Evolutionary conservation across 495 filamentous ascomycete genomes (phyloP).

Genomic region (Pyrenula massariospora): DNA sequence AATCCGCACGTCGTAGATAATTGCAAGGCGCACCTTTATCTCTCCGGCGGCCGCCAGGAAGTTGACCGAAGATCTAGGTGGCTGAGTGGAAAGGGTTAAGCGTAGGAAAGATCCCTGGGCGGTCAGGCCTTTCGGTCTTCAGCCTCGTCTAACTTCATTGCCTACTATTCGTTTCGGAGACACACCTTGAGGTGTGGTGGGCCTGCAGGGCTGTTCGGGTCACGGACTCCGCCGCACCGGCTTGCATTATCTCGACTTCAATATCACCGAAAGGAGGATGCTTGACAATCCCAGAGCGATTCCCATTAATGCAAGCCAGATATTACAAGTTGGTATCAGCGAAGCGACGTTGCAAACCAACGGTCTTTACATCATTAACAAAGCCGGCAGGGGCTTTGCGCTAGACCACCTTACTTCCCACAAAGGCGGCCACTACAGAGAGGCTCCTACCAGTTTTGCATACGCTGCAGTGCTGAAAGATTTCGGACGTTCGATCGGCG

Average conservation of each 20-base stretch:
- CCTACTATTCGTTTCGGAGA: too few species aligned
- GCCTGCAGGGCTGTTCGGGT: too few species aligned
- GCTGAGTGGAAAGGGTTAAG: background rate
- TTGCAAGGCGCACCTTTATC: background rate
- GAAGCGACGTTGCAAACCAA: background rate
- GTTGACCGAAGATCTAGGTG: background rate
- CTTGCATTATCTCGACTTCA: too few species aligned
- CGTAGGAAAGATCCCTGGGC: too few species aligned
- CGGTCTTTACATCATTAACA: conserved; percentile 7
- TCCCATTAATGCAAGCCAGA: background rate
- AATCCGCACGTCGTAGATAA: background rate
- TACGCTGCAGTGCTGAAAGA: conserved; percentile 94
- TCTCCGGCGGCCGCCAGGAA: background rate
- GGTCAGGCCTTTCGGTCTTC: too few species aligned
- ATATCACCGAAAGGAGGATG: too few species aligned
- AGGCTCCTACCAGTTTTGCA: conserved; percentile 84
- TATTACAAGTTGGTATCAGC: background rate
- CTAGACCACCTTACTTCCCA: background rate
- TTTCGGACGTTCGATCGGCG: conserved; percentile 67
- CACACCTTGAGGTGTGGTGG: too few species aligned
- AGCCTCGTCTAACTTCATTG: background rate
- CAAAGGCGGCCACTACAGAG: conserved; percentile 51
- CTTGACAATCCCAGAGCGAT: too few species aligned
- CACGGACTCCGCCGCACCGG: too few species aligned
- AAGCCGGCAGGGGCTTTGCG: background rate